phyloP scores from a whole-genome alignment of 2,329 filamentous ascomycete genomes.

The Colletotrichum sansevieriae region DNA sequence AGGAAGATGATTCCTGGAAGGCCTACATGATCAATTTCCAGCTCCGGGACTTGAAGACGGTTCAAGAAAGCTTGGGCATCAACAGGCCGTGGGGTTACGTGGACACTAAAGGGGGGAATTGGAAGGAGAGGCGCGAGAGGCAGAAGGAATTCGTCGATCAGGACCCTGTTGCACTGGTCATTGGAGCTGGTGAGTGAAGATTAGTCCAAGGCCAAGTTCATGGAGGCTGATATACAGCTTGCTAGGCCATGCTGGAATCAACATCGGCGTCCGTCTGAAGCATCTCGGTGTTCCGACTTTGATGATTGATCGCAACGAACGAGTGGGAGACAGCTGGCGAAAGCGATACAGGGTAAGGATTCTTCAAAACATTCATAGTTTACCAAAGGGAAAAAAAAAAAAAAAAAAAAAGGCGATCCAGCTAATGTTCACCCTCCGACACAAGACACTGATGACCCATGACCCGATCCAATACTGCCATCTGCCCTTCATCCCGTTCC shows the following conservation, averaged over 20 bases:
- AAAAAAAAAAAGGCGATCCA: too few relatives aligned
- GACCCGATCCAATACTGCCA: conserved; percentile 74
- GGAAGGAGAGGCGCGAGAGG: conserved; percentile 65
- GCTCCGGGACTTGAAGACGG: conserved; percentile 65
- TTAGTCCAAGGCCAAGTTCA: background rate
- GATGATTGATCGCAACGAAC: conserved; percentile 69
- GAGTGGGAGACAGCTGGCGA: conserved; percentile 75
- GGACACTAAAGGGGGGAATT: conserved; percentile 70
- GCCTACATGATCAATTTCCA: conserved; percentile 74
- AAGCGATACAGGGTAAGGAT: conserved; percentile 61
- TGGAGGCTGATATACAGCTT: background rate
- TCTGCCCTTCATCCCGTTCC: conserved; percentile 75
- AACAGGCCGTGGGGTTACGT: conserved; percentile 67
- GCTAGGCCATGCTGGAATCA: conserved; percentile 70
- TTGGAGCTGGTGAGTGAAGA: conserved; percentile 60
- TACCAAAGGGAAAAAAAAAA: too few relatives aligned
- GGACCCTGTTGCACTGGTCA: conserved; percentile 70
- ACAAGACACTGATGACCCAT: conserved; percentile 73
- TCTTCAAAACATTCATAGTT: too few relatives aligned
- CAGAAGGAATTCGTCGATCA: conserved; percentile 62
- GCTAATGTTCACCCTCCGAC: conserved; percentile 46
- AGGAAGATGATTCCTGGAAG: conserved; percentile 61
- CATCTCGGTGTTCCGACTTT: conserved; percentile 68
- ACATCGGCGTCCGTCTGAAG: conserved; percentile 69
- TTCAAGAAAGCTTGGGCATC: conserved; percentile 62